Evolutionary conservation across 2,329 filamentous ascomycete genomes (phyloP).

Genomic region (Aspergillus phoenicis): DNA sequence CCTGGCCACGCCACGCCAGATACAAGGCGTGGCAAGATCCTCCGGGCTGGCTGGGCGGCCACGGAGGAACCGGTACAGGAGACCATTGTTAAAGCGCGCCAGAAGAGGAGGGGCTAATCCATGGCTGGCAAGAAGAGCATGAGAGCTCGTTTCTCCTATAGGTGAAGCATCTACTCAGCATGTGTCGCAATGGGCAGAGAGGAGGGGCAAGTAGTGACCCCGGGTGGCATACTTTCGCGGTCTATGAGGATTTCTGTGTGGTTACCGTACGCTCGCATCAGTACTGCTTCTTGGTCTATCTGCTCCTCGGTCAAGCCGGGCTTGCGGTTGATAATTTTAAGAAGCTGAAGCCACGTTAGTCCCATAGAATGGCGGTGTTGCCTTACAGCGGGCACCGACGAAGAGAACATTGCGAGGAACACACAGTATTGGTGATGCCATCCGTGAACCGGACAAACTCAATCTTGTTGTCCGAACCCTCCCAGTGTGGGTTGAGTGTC

Average conservation of each 20-base stretch:
- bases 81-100: constrained; percentile 91
- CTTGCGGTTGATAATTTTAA: constrained; percentile 54
- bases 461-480: constrained; percentile 69
- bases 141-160: constrained; percentile 65
- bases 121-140: constrained; percentile 82
- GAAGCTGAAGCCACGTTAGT: constrained; percentile 44
- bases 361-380: neutral
- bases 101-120: constrained; percentile 83
- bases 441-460: constrained; percentile 93
- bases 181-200: constrained; percentile 36
- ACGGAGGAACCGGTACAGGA: constrained; percentile 88
- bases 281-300: constrained; percentile 79
- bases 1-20: constrained; percentile 82
- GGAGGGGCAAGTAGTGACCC: constrained; percentile 10
- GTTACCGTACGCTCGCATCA: constrained; percentile 91
- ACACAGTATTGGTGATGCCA: constrained; percentile 91
- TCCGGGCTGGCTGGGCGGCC: constrained; percentile 78
- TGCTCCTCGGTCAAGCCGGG: constrained; percentile 72
- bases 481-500: constrained; percentile 82
- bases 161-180: constrained; percentile 35
- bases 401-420: constrained; percentile 30
- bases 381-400: neutral
- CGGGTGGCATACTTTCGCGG: constrained; percentile 71
- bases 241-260: constrained; percentile 95
- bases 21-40: constrained; percentile 72